These are phyloP conservation scores for Exserohilum turcica DNA, from an alignment of 2,329 filamentous ascomycete species.

Conservation along the genomic window DNA sequence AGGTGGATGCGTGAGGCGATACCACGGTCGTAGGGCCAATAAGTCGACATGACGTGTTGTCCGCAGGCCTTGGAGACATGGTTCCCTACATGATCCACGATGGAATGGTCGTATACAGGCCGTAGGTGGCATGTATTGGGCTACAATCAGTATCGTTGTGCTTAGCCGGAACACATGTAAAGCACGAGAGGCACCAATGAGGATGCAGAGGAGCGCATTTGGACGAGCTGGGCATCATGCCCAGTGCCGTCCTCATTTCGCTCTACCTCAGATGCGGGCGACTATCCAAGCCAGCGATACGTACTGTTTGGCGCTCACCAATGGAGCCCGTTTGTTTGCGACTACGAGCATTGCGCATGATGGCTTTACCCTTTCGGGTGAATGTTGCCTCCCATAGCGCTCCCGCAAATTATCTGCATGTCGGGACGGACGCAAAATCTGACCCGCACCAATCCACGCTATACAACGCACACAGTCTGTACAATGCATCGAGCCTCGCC, in stretches of 20 bases:
- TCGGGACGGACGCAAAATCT: conserved; percentile 24
- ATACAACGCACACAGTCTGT: not conserved
- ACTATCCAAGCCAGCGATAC: conserved; percentile 24
- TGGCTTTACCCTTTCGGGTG: conserved; percentile 23
- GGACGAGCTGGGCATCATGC: conserved; percentile 24
- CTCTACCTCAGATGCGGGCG: conserved; percentile 23
- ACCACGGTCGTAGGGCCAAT: conserved; percentile 33
- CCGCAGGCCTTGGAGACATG: conserved; percentile 23
- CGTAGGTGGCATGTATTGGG: conserved; percentile 37
- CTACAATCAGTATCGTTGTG: conserved; percentile 36
- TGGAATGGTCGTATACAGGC: conserved; percentile 21
- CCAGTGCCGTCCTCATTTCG: conserved; percentile 29
- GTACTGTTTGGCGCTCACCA: conserved; percentile 24
- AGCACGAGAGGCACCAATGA: conserved; percentile 40
- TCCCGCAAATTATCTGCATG: conserved; percentile 38
- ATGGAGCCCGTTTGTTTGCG: conserved; percentile 19
- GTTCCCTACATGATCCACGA: conserved; percentile 27
- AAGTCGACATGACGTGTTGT: conserved; percentile 27
- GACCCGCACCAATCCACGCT: conserved; percentile 24
- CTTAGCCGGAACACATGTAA: conserved; percentile 42
- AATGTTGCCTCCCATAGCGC: conserved; percentile 33
- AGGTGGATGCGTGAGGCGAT: conserved; percentile 23
- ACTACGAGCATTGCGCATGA: conserved; percentile 23
- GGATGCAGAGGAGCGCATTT: conserved; percentile 25
- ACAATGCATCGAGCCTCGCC: not conserved